Percentiles rank a stretch among this genome's conserved stretches.
These are phyloP conservation scores for Coniella lustricola DNA, from an alignment of 2,329 filamentous ascomycete genomes.

Conservation along the genomic window DNA sequence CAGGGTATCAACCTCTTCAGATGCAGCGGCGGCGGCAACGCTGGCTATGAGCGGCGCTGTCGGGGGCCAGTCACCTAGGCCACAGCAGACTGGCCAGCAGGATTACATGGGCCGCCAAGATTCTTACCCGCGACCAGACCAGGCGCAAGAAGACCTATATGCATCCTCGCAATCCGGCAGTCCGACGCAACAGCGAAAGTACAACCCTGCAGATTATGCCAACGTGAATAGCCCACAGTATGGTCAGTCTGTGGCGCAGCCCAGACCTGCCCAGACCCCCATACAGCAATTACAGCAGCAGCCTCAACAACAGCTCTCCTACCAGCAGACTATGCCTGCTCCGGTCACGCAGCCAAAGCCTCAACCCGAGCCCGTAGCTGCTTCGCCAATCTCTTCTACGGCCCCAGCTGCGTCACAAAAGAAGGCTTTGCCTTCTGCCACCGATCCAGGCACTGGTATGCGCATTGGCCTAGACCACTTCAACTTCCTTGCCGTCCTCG, in stretches of 20 bases:
- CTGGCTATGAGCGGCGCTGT: conserved; percentile 50
- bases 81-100: conserved; percentile 25
- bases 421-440: conserved; percentile 65
- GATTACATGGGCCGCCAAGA: conserved; percentile 27
- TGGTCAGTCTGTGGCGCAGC: conserved; percentile 36
- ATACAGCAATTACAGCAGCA: conserved; percentile 28
- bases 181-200: conserved; percentile 52
- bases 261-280: conserved; percentile 23
- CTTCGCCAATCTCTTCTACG: conserved; percentile 27
- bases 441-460: conserved; percentile 64
- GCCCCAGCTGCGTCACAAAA: conserved; percentile 30
- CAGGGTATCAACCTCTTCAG: conserved; percentile 41
- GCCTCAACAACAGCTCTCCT: conserved; percentile 30
- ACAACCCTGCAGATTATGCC: conserved; percentile 73
- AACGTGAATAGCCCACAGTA: conserved; percentile 39
- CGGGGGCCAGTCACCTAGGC: conserved; percentile 26
- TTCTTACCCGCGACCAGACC: conserved; percentile 24
- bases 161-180: conserved; percentile 30
- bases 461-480: conserved; percentile 96
- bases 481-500: conserved; percentile 96
- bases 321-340: conserved; percentile 24
- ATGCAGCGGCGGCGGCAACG: conserved; percentile 48
- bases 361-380: conserved; percentile 28
- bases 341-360: conserved; percentile 29
- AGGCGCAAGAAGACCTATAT: conserved; percentile 31